These are phyloP conservation scores for Rutstroemia sp. DNA, from an alignment of 2,329 filamentous ascomycete genomes.

Conservation along the genomic window DNA sequence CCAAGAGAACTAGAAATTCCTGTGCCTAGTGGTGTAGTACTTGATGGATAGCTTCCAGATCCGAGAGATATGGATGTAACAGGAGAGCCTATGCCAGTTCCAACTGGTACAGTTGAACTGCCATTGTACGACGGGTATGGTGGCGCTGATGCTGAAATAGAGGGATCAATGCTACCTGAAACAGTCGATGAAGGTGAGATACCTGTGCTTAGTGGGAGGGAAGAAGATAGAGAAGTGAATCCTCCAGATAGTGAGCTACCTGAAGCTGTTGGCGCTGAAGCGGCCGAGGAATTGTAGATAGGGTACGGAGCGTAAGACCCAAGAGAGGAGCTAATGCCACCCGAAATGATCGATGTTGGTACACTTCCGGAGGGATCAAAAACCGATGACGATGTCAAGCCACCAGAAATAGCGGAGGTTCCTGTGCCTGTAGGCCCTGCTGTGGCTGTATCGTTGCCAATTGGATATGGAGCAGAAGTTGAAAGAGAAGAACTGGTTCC, in stretches of 20 bases:
- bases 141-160: background rate
- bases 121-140: conserved; percentile 3
- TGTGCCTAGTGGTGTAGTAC: conserved; percentile 1
- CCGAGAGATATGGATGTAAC: background rate
- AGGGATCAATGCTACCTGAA: background rate
- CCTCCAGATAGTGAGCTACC: background rate
- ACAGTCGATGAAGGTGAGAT: background rate
- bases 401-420: background rate
- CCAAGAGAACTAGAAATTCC: conserved; percentile 8
- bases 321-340: background rate
- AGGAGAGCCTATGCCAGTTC: background rate
- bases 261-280: conserved; percentile 7
- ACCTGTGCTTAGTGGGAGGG: conserved; percentile 2
- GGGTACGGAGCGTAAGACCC: conserved; percentile 6
- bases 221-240: background rate
- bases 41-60: conserved; percentile 6
- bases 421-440: conserved; percentile 8
- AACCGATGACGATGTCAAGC: background rate
- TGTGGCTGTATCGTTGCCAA: conserved; percentile 7
- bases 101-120: background rate
- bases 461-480: conserved; percentile 11
- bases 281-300: conserved; percentile 5
- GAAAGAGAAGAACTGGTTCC: conserved; percentile 1
- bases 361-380: conserved; percentile 5
- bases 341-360: background rate